Evolutionary conservation across 176 grass and related monocot genomes (phyloP).

Genomic region (Chloris gayana): DNA sequence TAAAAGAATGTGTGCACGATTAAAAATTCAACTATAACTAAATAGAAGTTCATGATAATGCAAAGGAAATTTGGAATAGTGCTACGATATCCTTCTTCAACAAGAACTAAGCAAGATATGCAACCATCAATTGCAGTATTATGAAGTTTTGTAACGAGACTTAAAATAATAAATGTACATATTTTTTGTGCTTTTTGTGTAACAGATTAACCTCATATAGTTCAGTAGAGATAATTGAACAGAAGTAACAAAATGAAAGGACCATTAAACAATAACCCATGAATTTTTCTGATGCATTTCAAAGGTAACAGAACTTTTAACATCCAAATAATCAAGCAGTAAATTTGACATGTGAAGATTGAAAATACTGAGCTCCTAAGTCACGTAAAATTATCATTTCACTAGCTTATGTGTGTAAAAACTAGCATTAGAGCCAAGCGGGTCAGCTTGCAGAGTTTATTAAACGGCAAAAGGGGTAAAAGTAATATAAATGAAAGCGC

Average conservation of each 20-base stretch:
- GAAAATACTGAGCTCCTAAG: background rate
- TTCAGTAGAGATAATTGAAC: background rate
- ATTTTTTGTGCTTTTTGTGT: slow-evolving; percentile 7
- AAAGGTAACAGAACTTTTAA: too few species aligned
- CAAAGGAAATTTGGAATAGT: background rate
- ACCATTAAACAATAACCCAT: background rate
- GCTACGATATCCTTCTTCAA: background rate
- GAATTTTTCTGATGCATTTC: background rate
- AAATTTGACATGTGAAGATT: background rate
- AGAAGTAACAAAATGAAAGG: background rate
- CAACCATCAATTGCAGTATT: too few species aligned
- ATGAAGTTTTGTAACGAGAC: too few species aligned
- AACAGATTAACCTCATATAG: background rate
- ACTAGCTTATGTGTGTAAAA: background rate
- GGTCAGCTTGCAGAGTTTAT: background rate
- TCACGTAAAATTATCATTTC: background rate
- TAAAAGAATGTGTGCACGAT: background rate
- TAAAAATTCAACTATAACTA: background rate
- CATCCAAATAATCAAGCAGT: too few species aligned
- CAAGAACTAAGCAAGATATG: background rate
- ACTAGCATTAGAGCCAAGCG: background rate
- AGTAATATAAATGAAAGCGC: background rate
- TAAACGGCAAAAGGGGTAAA: background rate
- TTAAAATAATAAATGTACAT: too few species aligned
- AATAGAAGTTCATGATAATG: background rate